Evolutionary conservation across 148 eudicot genomes (phyloP), one percentile per base, ranked within the genome.

Genomic region (Arbutus unedo): DNA sequence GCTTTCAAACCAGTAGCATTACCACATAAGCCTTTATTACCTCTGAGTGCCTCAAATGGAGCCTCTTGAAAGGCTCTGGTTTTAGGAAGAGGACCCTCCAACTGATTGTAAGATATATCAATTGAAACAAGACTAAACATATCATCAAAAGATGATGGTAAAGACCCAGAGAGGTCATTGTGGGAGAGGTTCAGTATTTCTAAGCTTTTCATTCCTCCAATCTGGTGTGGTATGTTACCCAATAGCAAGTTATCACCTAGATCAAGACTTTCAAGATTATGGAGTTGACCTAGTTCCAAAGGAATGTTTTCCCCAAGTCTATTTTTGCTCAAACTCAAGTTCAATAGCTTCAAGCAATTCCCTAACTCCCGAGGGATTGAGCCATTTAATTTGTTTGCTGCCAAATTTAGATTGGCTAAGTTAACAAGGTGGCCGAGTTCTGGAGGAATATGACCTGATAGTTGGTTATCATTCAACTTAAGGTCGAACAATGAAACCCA

Each of bases 351-450:
- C 8, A 9, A 3, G 78, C 90, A 89, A 14, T 84, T 72, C 10
- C 89, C 86, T 18, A 89, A 74, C 66, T 85, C 79, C 18, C 82
- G 54, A 15, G 89, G 88, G 50, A 88, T 90, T 15, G 86, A 75
- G 23, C 90, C 90, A 41, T 86, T 88, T 62, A 88, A 77, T 45
- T 82, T 53, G 76, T 91, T 91, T 31, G 64, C 57, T 38, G 86
- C 84, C 75, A 91, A 81, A 6, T 87, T 86, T 71, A 90, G 87
- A 49, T 77, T 85, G 45, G 25, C 72, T 21, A 90, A 79, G 4
- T 90, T 88, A 6, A 13, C 8, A 43, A 90, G 85, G 71, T 14
- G 62, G 38, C 85, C 81, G 54, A 88, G 75, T 44, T 84, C 91
- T 11, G 57, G 67, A 62, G 89, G 89, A 76, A 90, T 87, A 1